Evolutionary conservation across 805 yeast genomes (phyloP), one percentile per base, ranked within the genome.

Genomic region (Kuraishia molischiana): DNA sequence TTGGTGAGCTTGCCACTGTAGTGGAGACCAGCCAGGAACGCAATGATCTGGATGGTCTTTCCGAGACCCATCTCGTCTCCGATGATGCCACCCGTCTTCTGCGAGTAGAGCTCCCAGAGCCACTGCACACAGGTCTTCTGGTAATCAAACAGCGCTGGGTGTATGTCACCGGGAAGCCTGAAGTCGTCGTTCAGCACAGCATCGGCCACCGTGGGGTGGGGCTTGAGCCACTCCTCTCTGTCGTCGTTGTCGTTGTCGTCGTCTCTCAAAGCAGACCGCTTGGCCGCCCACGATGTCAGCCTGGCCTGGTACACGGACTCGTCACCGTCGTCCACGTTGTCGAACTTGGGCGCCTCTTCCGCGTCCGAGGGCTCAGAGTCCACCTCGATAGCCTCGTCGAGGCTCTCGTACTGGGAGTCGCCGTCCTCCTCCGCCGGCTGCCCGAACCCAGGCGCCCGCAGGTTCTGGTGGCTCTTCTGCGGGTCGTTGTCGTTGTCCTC

Each of bases 61-160:
- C 98, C 98, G 14, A 92, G 61, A 0, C 98, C 98, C 98, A 92
- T 92, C 56, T 92, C 98, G 58, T 92, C 98, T 19, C 97, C 97
- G 30, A 92, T 71, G 18, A 92, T 92, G 0, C 98, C 98, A 2
- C 98, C 98, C 3, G 89, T 81, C 36, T 74, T 77, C 55, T 92
- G 97, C 17, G 77, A 69, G 50, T 84, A 80, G n/a, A 92, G 64
- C 52, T 92, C 98, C 80, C 94, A 89, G 2, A 92, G 71, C 98
- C 98, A 90, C 50, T 92, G 95, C 1, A 92, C 97, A 44, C 97
- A 86, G 0, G 97, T 92, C 50, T 85, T 85, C 51, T 92, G 98
- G 55, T 92, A 92, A 45, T 85, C 95, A 51, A 92, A 92, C 11
- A 92, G 61, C 4, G 86, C 71, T 0, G 92, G 79, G 56, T 82